Percentiles rank a stretch among this genome's conserved stretches.
Evolutionary conservation across 2,329 filamentous ascomycete species (phyloP).

Genomic region (Knoxdaviesia proteae): DNA sequence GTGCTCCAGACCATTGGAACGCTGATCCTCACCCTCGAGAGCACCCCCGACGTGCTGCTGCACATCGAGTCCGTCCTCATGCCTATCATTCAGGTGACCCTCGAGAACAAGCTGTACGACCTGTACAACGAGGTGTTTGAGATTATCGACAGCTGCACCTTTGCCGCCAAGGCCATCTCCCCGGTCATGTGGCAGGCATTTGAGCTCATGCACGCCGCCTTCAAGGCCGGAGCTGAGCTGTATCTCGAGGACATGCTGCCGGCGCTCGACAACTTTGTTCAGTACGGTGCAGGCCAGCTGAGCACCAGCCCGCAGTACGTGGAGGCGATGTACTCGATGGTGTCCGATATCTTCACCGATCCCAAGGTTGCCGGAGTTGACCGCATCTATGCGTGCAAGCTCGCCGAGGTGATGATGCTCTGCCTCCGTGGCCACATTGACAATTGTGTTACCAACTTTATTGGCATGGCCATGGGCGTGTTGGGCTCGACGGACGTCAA

Average conservation of each 20-base stretch:
- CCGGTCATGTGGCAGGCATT: constrained; percentile 98
- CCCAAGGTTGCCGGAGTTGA: constrained; percentile 86
- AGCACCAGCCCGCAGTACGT: constrained; percentile 71
- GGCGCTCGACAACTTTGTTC: constrained; percentile 91
- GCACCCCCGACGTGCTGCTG: constrained; percentile 82
- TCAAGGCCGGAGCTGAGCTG: constrained; percentile 89
- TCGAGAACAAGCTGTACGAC: constrained; percentile 96
- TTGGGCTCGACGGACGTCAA: constrained; percentile 57
- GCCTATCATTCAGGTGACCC: constrained; percentile 87
- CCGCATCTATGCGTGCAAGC: constrained; percentile 89
- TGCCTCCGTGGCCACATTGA: constrained; percentile 79
- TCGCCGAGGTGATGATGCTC: constrained; percentile 92
- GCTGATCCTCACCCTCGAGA: constrained; percentile 87
- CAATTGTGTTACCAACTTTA: constrained; percentile 71
- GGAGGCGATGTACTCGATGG: constrained; percentile 79
- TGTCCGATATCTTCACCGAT: constrained; percentile 82
- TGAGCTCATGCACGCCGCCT: constrained; percentile 86
- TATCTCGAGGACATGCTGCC: constrained; percentile 98
- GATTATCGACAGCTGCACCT: constrained; percentile 98
- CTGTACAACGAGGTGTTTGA: constrained; percentile 97
- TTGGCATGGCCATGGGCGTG: constrained; percentile 71
- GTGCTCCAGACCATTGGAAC: constrained; percentile 96
- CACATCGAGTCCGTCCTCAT: constrained; percentile 92
- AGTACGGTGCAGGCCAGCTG: constrained; percentile 67
- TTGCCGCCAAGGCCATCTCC: constrained; percentile 88